phyloP scores from a whole-genome alignment of 169 alveolate genomes.

The Blepharisma undulans region DNA sequence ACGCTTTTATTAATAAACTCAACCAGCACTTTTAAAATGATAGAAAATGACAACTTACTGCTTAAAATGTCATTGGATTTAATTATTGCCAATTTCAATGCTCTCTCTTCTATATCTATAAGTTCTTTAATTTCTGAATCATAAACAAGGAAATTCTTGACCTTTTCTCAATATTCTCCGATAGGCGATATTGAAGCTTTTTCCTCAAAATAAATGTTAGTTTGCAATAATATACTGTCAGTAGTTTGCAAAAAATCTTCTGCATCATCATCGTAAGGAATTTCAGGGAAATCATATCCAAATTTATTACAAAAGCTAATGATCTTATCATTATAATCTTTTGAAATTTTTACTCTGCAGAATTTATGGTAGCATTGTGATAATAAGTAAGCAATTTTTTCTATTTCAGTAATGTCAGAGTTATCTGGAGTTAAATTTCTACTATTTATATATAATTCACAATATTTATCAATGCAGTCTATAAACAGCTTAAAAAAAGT shows the following conservation, averaged over 20 bases:
- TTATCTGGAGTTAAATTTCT: neutral
- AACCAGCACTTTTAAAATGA: neutral
- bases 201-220: neutral
- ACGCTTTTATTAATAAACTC: neutral
- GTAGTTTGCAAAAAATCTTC: neutral
- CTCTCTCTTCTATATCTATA: neutral
- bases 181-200: neutral
- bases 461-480: neutral
- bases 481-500: neutral
- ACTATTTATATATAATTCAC: neutral
- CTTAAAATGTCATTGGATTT: neutral
- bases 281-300: neutral
- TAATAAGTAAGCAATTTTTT: neutral
- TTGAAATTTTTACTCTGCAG: neutral
- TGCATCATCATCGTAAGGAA: neutral
- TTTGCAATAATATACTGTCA: neutral
- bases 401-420: neutral
- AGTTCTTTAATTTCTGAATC: neutral
- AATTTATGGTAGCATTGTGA: neutral
- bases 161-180: neutral
- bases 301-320: neutral
- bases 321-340: neutral
- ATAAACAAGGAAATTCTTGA: neutral
- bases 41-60: neutral
- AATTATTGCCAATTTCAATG: neutral